These are phyloP conservation scores for Aotearoamyces nothofagi DNA, from an alignment of 2,329 filamentous ascomycete genomes.

Conservation along the genomic window DNA sequence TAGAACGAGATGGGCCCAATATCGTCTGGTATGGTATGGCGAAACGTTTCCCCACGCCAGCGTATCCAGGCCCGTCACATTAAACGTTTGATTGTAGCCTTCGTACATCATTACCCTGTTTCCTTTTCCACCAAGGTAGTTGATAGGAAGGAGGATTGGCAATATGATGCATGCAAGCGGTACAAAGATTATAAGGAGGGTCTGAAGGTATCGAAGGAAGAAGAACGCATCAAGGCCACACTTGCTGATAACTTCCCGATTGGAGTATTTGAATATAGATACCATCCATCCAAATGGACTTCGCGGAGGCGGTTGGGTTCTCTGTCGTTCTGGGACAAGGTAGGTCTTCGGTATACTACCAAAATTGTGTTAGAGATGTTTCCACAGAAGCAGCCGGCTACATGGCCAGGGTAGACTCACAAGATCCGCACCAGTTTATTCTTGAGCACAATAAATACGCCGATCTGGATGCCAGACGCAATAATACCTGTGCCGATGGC, in stretches of 20 bases:
- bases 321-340: slow-evolving; percentile 70
- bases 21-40: slow-evolving; percentile 46
- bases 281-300: slow-evolving; percentile 33
- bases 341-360: slow-evolving; percentile 68
- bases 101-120: neutral
- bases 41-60: slow-evolving; percentile 82
- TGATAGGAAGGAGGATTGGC: slow-evolving; percentile 76
- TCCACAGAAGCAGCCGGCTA: slow-evolving; percentile 3
- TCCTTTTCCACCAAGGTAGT: slow-evolving; percentile 53
- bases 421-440: slow-evolving; percentile 73
- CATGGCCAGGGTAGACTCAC: slow-evolving; percentile 39
- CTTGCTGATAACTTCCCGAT: slow-evolving; percentile 80
- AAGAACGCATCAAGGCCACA: slow-evolving; percentile 96
- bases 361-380: slow-evolving; percentile 6
- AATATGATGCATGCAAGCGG: slow-evolving; percentile 66
- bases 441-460: slow-evolving; percentile 62
- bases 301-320: slow-evolving; percentile 57
- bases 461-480: slow-evolving; percentile 30
- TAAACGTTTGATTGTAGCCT: slow-evolving; percentile 10
- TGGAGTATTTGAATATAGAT: slow-evolving; percentile 50
- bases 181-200: slow-evolving; percentile 81
- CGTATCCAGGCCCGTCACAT: slow-evolving; percentile 52
- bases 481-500: slow-evolving; percentile 16
- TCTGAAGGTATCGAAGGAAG: slow-evolving; percentile 80
- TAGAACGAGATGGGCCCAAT: slow-evolving; percentile 74